phyloP scores from a whole-genome alignment of 345 rosid species.

The Eucalyptus pauciflora region DNA sequence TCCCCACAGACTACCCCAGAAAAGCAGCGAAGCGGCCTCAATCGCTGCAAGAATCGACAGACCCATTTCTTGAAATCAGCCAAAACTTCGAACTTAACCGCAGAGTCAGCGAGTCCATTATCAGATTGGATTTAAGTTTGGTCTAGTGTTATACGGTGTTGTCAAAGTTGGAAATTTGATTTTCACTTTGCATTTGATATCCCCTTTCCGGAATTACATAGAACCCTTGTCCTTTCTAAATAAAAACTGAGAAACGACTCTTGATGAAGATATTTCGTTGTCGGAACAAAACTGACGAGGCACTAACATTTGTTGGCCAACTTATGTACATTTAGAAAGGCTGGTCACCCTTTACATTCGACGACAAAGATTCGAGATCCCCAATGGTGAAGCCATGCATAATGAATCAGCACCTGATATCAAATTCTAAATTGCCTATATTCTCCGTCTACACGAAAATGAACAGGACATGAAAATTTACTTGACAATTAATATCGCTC shows the following conservation, averaged over 20 bases:
- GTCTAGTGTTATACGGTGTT: no score
- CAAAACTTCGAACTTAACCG: background rate
- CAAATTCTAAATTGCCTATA: background rate
- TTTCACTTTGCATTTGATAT: no score
- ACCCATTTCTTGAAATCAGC: background rate
- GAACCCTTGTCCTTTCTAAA: no score
- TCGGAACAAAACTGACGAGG: fast-evolving
- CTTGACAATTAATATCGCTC: background rate
- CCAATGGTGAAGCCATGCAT: background rate
- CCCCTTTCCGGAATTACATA: no score
- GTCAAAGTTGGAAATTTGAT: no score
- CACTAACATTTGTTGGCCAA: no score
- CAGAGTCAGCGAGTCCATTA: no score
- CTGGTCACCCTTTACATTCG: background rate
- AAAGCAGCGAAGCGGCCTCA: background rate
- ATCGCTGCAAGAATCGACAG: background rate
- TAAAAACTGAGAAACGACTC: fast-evolving
- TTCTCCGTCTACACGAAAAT: background rate
- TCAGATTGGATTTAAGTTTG: no score
- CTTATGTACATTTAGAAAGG: no score
- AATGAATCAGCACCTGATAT: background rate
- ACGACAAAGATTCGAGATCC: background rate
- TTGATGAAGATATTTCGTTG: no score
- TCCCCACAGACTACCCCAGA: background rate
- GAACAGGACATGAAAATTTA: background rate